Conservation (phyloP, 163 green algal genomes). For the Scenedesmus sp. region DNA sequence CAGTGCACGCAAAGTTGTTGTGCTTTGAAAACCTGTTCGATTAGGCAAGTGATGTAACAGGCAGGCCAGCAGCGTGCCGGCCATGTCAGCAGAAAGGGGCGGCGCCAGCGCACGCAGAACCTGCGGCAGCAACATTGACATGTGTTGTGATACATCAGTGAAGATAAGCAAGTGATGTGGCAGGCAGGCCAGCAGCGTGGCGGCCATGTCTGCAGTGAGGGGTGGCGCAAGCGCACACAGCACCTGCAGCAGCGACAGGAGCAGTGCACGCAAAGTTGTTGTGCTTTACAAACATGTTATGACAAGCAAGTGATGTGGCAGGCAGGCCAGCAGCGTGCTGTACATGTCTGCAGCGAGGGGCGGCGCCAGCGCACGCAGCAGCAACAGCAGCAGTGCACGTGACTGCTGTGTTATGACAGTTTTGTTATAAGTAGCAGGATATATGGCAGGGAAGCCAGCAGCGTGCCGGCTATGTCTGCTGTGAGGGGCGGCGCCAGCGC, state of each 20-base stretch:
- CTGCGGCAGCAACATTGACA: constrained; percentile 46
- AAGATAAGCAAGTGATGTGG: no score
- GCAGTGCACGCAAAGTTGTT: no score
- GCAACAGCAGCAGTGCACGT: constrained; percentile 85
- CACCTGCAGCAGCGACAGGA: constrained; percentile 60
- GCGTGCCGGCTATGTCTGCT: constrained; percentile 68
- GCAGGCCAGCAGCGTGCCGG: constrained; percentile 74
- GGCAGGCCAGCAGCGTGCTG: constrained; percentile 74
- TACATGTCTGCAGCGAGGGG: constrained; percentile 72
- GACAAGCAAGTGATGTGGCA: constrained; percentile 47
- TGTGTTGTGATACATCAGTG: no score
- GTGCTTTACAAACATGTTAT: no score
- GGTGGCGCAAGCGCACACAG: constrained; percentile 82
- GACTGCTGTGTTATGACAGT: constrained; percentile 66
- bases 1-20: no score
- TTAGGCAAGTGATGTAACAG: constrained; percentile 49
- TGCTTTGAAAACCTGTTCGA: no score
- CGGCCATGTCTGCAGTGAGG: constrained; percentile 71
- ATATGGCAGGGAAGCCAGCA: constrained; percentile 82
- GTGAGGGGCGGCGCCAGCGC: constrained; percentile 78
- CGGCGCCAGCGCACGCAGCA: constrained; percentile 85
- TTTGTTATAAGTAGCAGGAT: constrained; percentile 62
- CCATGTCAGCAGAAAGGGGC: constrained; percentile 70
- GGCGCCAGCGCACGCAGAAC: constrained; percentile 86
- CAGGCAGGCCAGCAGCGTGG: constrained; percentile 78